Base-by-base conservation (phyloP, 768 basidiomycete genomes). In the Xerocomus potaroensis region DNA sequence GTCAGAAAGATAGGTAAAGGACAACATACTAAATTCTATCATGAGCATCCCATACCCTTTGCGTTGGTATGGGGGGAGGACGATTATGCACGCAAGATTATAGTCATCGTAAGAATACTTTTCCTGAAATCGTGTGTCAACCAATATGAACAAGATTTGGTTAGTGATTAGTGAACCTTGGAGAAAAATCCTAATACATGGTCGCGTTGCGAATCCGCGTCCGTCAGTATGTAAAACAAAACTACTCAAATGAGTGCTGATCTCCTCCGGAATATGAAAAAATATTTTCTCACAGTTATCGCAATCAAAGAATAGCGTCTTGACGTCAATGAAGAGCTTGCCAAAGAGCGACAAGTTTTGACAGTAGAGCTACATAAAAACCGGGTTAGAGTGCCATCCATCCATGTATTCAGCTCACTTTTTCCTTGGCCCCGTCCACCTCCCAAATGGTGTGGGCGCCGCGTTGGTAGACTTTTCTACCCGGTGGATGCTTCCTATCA, bases 311-410 rank as follows among this genome's bases (percentile, higher is more conserved):
- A 90, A 94, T 14, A 94, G 69, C 10, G 94, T 95, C 69, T 99
- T 99, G 52, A 94, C 87, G 59, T 98, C 96, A 59, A 98, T 97
- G 65, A 99, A 98, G n/a, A 98, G 74, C 67, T 98, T 98, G 24
- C 94, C 95, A 60, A 97, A 98, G 7, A 98, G 75, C 15, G 92
- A 87, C 24, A 99, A 71, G 60, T 95, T 95, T 65, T 98, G 95
- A 65, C 94, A 98, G 61, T 94, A 98, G 5, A 97, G 75, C 95
- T 97, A 61, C 3, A n/a, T n/a, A 43, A 40, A 36, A 23, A 43
- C 24, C 21, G 5, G 9, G 12, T 35, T 19, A 57, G 42, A 12
- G n/a, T 4, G n/a, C 33, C 32, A 18, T 36, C 27, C n/a, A 10
- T 24, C 24, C n/a, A 23, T n/a, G n/a, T n/a, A n/a, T 21, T 12